phyloP scores from a whole-genome alignment of 2,329 filamentous ascomycete genomes.

The Trichoderma cornu-damae region DNA sequence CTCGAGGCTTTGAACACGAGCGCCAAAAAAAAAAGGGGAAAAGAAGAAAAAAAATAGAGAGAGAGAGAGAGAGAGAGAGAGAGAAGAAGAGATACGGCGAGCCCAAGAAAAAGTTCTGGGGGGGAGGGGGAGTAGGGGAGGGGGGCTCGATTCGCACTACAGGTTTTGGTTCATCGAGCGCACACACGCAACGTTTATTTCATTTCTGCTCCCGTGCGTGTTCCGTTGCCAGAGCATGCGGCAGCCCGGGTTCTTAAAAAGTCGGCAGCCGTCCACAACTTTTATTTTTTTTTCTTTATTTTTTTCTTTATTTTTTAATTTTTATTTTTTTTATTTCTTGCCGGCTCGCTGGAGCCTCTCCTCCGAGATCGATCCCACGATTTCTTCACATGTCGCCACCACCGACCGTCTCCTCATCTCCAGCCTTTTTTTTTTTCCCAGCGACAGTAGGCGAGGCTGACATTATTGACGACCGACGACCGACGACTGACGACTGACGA shows the following conservation, averaged over 20 bases:
- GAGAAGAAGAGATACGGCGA: not conserved
- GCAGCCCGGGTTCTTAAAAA: conserved; percentile 11
- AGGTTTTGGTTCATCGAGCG: not conserved
- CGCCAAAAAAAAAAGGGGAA: not conserved
- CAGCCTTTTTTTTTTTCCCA: not conserved
- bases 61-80: not conserved
- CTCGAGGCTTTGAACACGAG: not conserved
- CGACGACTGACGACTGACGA: not conserved
- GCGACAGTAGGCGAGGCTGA: not conserved
- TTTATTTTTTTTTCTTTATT: too few species aligned
- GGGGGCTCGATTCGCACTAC: conserved; percentile 10
- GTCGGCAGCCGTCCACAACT: conserved; percentile 5
- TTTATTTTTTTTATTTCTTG: too few species aligned
- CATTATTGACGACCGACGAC: not conserved
- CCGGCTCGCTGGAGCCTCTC: not conserved
- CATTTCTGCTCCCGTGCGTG: not conserved
- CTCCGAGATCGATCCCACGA: not conserved
- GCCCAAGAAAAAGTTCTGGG: not conserved
- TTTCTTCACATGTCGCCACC: not conserved
- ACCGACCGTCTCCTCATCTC: too few species aligned
- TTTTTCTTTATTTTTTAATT: too few species aligned
- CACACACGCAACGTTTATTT: not conserved
- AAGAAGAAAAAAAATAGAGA: not conserved
- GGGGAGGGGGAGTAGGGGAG: conserved; percentile 12
- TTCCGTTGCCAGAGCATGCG: not conserved